A percentile compares a stretch with the other conserved stretches of the same genome.
phyloP scores from a whole-genome alignment of 1,284 basidiomycete species.

The Hymenochaete sp. region DNA sequence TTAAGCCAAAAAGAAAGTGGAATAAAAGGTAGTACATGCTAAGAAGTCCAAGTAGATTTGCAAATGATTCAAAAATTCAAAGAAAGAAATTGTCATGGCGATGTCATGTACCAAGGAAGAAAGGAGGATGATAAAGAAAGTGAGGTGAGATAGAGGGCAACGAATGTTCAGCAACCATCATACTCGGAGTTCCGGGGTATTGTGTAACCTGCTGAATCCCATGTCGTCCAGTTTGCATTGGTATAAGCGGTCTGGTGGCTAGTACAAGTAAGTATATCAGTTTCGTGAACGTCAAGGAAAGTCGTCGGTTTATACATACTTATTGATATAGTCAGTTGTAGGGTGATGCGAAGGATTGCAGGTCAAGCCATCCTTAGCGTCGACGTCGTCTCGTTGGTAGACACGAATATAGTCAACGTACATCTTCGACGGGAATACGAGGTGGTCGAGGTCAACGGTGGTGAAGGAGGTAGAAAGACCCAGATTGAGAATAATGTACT shows the following conservation, averaged over 20 bases:
- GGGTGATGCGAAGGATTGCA: slow-evolving; percentile 60
- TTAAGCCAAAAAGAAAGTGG: no score
- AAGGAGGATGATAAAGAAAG: no score
- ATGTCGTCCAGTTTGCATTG: slow-evolving; percentile 26
- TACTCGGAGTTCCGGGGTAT: slow-evolving; percentile 26
- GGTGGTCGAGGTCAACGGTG: slow-evolving; percentile 51
- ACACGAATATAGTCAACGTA: slow-evolving; percentile 71
- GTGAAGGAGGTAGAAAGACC: slow-evolving; percentile 68
- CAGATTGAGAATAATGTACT: slow-evolving; percentile 72
- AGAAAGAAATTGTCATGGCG: no score
- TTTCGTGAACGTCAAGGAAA: neutral
- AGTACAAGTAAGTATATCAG: neutral
- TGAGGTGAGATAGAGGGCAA: no score
- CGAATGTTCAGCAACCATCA: slow-evolving; percentile 25
- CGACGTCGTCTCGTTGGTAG: slow-evolving; percentile 54
- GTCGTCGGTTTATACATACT: slow-evolving; percentile 22
- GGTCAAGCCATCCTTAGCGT: slow-evolving; percentile 41
- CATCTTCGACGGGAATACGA: slow-evolving; percentile 64
- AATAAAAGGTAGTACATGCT: no score
- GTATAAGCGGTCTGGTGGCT: slow-evolving; percentile 24
- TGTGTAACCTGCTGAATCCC: slow-evolving; percentile 24
- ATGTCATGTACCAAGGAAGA: no score
- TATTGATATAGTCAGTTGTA: slow-evolving; percentile 39
- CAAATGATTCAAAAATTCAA: no score
- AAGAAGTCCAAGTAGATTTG: no score